These are phyloP conservation scores for Blastomyces gilchristii DNA, from an alignment of 2,329 filamentous ascomycete species.

Conservation along the genomic window DNA sequence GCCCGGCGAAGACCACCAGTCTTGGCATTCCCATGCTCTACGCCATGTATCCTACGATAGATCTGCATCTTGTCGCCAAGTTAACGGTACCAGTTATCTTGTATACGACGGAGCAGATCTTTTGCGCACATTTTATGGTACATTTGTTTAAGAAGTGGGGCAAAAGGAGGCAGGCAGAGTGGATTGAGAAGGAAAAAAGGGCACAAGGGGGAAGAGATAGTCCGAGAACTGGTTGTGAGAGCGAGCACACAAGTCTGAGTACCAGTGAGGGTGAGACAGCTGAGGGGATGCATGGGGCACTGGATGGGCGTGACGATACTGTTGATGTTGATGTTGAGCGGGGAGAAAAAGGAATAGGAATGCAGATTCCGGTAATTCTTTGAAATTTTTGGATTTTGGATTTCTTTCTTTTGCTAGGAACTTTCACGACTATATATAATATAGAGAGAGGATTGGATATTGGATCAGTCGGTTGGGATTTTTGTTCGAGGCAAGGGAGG, in stretches of 20 bases:
- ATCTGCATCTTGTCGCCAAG: slow-evolving; percentile 28
- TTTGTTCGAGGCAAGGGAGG: neutral
- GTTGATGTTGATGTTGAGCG: neutral
- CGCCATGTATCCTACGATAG: slow-evolving; percentile 47
- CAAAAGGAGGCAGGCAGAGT: slow-evolving; percentile 8
- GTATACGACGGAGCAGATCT: slow-evolving; percentile 33
- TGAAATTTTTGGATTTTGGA: neutral
- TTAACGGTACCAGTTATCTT: slow-evolving; percentile 31
- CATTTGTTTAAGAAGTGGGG: slow-evolving; percentile 28
- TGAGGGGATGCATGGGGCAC: slow-evolving; percentile 1
- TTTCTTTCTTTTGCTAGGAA: neutral
- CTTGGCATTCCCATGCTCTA: slow-evolving; percentile 58
- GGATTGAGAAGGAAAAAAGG: slow-evolving; percentile 13
- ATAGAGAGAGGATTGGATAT: neutral
- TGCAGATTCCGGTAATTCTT: neutral
- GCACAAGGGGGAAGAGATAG: neutral
- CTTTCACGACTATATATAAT: neutral
- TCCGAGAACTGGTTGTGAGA: neutral
- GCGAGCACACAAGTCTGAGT: neutral
- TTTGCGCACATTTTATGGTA: slow-evolving; percentile 32
- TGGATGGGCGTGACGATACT: neutral
- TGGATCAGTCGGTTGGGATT: neutral
- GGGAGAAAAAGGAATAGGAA: neutral
- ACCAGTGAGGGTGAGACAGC: slow-evolving; percentile 4
- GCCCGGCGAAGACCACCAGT: slow-evolving; percentile 61